Evolutionary conservation across 1,139 yeast genomes (phyloP), one percentile per base, ranked within the genome.

Genomic region (Kazachstania sp.): DNA sequence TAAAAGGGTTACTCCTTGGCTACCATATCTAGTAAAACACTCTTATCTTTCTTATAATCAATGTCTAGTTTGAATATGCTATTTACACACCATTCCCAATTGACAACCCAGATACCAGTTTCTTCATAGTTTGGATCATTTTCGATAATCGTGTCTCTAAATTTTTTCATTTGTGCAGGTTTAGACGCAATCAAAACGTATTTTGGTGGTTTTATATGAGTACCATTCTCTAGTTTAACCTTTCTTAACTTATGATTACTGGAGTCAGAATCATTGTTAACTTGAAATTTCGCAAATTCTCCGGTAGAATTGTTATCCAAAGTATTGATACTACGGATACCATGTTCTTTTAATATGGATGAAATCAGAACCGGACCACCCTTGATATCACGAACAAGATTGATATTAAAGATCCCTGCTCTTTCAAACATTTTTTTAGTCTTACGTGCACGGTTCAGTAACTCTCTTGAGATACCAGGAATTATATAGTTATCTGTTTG

Each of bases 341-440:
- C 95, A 62, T 87, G 95, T 2, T 81, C 76, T 39, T 67, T 68
- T 18, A 87, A 69, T 20, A 88, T 82, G 38, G 78, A 71, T 1
- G 81, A 71, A 5, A 86, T 75, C 1, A 80, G 74, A 0, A 75
- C 75, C 3, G 71, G 65, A 0, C 94, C 88, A 28, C 94, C 95
- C n/a, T 79, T 77, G 32, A 84, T 70, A 45, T 78, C 79, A 1
- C 76, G 61, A 0, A 86, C 75, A 2, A 87, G 65, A 56, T 83
- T 82, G 50, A 88, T 55, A 55, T 85, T 80, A 2, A 77, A 57
- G 2, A 69, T 61, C 0, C 73, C 72, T 20, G 65, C 64, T 4
- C 64, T 51, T 4, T 61, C 61, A 29, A 69, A 65, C 2, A 63
- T 55, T 15, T 63, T 58, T 29, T 56, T 60, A 7, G 70, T 60